These are phyloP conservation scores for Fusarium pininemorale DNA, from an alignment of 2,329 filamentous ascomycete genomes.

Conservation along the genomic window DNA sequence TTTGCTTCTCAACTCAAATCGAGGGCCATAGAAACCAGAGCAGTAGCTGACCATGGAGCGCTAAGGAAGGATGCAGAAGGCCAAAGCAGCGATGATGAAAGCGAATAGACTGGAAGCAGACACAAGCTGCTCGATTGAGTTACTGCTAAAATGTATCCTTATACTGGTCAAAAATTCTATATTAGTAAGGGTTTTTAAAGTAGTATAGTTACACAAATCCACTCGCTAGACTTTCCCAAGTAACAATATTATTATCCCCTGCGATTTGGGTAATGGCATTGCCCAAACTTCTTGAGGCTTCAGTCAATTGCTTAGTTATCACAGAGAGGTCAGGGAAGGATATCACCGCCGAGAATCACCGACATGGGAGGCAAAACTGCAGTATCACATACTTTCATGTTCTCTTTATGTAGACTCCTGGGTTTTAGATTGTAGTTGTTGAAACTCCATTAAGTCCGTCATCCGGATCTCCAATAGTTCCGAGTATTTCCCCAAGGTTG, in stretches of 20 bases:
- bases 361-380: neutral
- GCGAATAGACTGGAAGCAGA: neutral
- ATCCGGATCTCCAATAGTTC: neutral
- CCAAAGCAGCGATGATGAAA: neutral
- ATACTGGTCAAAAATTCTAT: no score
- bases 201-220: no score
- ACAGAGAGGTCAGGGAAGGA: no score
- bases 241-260: no score
- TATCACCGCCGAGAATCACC: no score
- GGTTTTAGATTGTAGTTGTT: neutral
- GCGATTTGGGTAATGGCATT: no score
- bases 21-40: neutral
- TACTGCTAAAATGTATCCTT: no score
- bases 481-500: neutral
- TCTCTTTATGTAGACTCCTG: neutral
- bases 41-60: neutral
- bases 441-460: neutral
- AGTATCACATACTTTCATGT: fast-evolving
- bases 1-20: neutral
- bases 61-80: no score
- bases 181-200: fast-evolving
- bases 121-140: no score
- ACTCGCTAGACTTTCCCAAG: no score
- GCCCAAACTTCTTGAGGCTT: no score
- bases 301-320: no score